Base-by-base conservation (phyloP, 2,329 filamentous ascomycete genomes). In the Emydomyces testavorans region DNA sequence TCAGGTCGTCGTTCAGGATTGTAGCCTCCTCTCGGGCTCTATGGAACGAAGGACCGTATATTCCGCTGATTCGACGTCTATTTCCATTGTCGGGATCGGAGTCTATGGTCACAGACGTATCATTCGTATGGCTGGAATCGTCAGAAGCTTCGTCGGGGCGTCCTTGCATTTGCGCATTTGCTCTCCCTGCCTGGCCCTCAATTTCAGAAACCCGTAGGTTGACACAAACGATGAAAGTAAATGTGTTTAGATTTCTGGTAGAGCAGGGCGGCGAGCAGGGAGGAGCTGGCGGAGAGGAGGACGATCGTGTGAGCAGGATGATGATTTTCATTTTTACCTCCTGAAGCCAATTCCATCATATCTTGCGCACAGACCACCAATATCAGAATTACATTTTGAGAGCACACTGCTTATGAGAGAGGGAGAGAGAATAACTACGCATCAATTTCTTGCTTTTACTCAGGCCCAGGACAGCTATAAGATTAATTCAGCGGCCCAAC, bases 401-500 rank as follows among this genome's bases (percentile, higher is more conserved):
- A n/a, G n/a, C n/a, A n/a, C n/a, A n/a, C n/a, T n/a, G n/a, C n/a
- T n/a, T n/a, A n/a, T n/a, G n/a, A n/a, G n/a, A n/a, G n/a, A n/a
- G n/a, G n/a, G n/a, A n/a, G n/a, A n/a, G n/a, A n/a, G n/a, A n/a
- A n/a, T n/a, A n/a, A n/a, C n/a, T n/a, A n/a, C n/a, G n/a, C n/a
- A n/a, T n/a, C n/a, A n/a, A n/a, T n/a, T n/a, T n/a, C n/a, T n/a
- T n/a, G n/a, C n/a, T n/a, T n/a, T n/a, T n/a, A n/a, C n/a, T 13
- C 23, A 28, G 24, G 24, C 15, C n/a, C 2, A 8, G 29, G n/a
- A 31, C 29, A 3, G 11, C 11, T 31, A 31, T 2, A 36, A 13
- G 13, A 6, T 37, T 40, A 50, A 34, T 57, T 50, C 20, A 69
- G 51, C 24, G 73, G 72, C 2, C 74, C 74, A 41, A 76, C 70